A percentile compares a stretch with the other conserved stretches of the same genome.
Conservation (phyloP, 768 basidiomycete genomes). For the Podaxis sp. region DNA sequence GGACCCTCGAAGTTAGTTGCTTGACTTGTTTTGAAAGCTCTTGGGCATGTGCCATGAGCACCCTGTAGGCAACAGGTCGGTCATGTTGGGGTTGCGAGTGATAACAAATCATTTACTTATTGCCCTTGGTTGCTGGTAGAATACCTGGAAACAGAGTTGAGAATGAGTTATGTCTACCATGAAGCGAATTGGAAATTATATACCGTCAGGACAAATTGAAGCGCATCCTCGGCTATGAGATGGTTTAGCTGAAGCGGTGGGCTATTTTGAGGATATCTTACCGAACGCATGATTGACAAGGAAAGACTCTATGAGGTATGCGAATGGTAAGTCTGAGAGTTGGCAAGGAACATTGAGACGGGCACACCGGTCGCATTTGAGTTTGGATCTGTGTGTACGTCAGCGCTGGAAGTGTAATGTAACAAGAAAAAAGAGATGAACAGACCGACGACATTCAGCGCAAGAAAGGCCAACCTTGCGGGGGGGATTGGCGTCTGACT, state of each 20-base stretch:
- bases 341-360: background rate
- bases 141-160: constrained; percentile 27
- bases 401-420: background rate
- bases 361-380: constrained; percentile 46
- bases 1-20: constrained; percentile 33
- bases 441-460: constrained; percentile 48
- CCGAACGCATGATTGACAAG: constrained; percentile 51
- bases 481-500: constrained; percentile 10
- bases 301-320: constrained; percentile 34
- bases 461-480: constrained; percentile 43
- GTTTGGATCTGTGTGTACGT: constrained; percentile 36
- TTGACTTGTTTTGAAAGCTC: constrained; percentile 44
- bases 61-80: constrained; percentile 24
- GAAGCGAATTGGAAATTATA: background rate
- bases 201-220: constrained; percentile 48
- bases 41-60: constrained; percentile 47
- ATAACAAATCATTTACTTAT: constrained; percentile 35
- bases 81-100: too few species aligned
- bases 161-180: background rate
- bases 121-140: constrained; percentile 50
- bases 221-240: constrained; percentile 42
- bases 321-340: background rate
- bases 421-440: background rate
- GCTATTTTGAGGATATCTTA: constrained; percentile 8
- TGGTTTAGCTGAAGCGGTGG: background rate